Percentiles rank a stretch among this genome's conserved stretches.
Evolutionary conservation across 345 rosid genomes (phyloP).

Genomic region (Nephelium lappaceum): DNA sequence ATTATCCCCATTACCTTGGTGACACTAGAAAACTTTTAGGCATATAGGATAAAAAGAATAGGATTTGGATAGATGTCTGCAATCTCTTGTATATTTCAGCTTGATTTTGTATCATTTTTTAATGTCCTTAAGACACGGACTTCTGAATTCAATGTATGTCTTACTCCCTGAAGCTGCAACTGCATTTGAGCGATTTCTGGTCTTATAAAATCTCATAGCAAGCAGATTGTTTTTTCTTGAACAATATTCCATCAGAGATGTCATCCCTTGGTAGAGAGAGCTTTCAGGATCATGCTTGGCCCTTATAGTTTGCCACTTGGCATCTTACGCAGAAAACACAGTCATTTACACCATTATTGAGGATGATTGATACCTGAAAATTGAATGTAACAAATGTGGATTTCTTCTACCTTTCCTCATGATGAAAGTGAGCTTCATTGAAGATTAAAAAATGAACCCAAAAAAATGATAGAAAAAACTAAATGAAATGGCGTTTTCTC

Average conservation of each 20-base stretch:
- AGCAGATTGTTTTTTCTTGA: background rate
- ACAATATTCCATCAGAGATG: background rate
- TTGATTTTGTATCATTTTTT: slow-evolving; percentile 1
- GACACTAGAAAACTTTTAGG: background rate
- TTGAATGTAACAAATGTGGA: background rate
- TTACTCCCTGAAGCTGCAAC: background rate
- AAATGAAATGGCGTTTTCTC: background rate
- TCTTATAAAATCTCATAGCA: slow-evolving; percentile 4
- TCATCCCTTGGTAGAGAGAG: background rate
- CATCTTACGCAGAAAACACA: background rate
- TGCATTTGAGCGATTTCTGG: background rate
- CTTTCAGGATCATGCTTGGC: slow-evolving; percentile 8
- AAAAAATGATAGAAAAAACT: background rate
- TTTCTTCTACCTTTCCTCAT: background rate
- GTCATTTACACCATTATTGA: background rate
- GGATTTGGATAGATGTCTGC: slow-evolving; percentile 3
- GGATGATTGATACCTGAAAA: background rate
- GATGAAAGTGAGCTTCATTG: background rate
- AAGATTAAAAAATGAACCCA: background rate
- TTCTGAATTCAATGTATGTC: background rate
- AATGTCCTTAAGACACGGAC: background rate
- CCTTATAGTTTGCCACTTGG: background rate
- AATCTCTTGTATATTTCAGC: background rate
- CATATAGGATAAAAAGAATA: background rate
- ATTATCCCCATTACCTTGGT: background rate